phyloP scores from a whole-genome alignment of 352 stramenopile genomes.

The Aphanomyces astaci region DNA sequence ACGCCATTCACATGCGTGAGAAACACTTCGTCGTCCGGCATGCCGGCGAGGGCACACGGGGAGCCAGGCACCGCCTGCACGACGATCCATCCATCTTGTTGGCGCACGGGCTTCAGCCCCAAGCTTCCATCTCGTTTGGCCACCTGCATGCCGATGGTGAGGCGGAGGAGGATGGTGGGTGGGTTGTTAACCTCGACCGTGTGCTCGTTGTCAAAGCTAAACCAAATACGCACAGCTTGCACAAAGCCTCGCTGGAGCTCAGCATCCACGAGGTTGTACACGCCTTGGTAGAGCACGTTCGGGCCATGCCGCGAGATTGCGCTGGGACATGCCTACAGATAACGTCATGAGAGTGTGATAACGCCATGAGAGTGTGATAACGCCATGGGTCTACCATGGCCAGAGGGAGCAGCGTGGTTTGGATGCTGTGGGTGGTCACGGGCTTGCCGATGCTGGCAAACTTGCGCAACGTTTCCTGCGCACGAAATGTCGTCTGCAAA shows the following conservation, averaged over 20 bases:
- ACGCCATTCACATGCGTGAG: conserved; percentile 76
- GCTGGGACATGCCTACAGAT: conserved; percentile 35
- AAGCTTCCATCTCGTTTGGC: conserved; percentile 63
- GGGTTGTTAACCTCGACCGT: conserved; percentile 37
- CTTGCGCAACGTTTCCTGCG: conserved; percentile 54
- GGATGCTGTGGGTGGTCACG: conserved; percentile 61
- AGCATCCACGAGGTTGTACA: conserved; percentile 44
- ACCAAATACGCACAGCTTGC: conserved; percentile 64
- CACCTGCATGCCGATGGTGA: conserved; percentile 25
- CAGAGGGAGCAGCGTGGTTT: conserved; percentile 51
- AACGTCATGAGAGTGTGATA: background rate
- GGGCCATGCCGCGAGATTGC: conserved; percentile 54
- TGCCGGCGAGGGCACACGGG: conserved; percentile 58
- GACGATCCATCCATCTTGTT: conserved; percentile 72
- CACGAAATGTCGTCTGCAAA: conserved; percentile 51
- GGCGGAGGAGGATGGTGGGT: background rate
- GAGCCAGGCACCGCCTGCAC: conserved; percentile 59
- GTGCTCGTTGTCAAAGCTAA: conserved; percentile 73
- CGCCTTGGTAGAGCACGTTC: conserved; percentile 49
- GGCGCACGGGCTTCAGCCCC: conserved; percentile 55
- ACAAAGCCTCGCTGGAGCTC: conserved; percentile 53
- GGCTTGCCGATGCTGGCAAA: conserved; percentile 46
- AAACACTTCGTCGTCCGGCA: conserved; percentile 64
- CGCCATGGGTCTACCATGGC: conserved; percentile 27
- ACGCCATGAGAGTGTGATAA: too few relatives aligned